Evolutionary conservation across 2,329 filamentous ascomycete species (phyloP), one percentile per base, ranked within the genome.

Genomic region (Trichoderma sp.): DNA sequence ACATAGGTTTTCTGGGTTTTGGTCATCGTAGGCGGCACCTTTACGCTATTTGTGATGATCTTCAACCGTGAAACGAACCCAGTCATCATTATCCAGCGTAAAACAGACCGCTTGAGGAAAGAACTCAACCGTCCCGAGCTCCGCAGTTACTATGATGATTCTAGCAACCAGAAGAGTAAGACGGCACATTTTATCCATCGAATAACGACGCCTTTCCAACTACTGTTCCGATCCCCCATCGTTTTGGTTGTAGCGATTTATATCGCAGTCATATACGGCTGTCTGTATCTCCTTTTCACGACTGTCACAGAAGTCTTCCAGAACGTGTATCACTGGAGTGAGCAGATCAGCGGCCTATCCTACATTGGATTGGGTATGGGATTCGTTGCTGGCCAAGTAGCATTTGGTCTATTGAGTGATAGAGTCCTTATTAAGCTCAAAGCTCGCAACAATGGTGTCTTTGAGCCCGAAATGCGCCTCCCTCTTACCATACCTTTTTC

Each of bases 231-330:
- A 23, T 86, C 85, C 4, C 84, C 84, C 20, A 82, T 87, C 73
- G 79, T 88, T 58, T 78, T 85, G 43, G 76, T 81, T 39, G 78
- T 86, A 20, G 84, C 84, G 1, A 73, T 70, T 1, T 70, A 70
- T n/a, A 70, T 70, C n/a, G 58, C 68, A 3, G 68, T 70, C 15
- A 47, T 70, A 12, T 70, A 70, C 30, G 68, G 68, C 2, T 70
- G 68, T 39, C 32, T 70, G 4, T 64, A 70, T 20, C 68, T 70
- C 2, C 59, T 70, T 12, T 70, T 70, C 34, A 70, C 68, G 73
- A 86, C 85, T 20, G 84, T 88, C 73, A 82, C 86, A n/a, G 79
- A 82, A 8, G 84, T 86, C 30, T 88, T 88, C 73, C 77, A 82
- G 72, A 77, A 79, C 9, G 39, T 26, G 15, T 64, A 70, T 47